Percentiles rank a stretch among this genome's conserved stretches.
Conservation (phyloP, 495 filamentous ascomycete species). For the Talaromyces liani region DNA sequence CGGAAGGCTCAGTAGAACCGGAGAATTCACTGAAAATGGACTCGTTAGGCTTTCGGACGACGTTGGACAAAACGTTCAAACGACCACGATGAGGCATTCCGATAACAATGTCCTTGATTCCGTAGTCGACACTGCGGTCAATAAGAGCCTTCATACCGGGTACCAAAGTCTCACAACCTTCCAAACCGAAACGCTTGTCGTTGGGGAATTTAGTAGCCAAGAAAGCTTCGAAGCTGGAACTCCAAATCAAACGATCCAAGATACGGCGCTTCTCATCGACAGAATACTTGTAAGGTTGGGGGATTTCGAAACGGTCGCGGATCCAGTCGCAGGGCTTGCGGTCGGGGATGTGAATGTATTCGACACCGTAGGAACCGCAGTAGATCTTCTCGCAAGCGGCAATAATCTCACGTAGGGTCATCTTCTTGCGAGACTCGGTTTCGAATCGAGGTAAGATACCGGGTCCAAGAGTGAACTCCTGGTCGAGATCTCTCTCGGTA, state of each 20-base stretch:
- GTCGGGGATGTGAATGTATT: slow-evolving; percentile 98
- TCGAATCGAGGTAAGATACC: slow-evolving; percentile 94
- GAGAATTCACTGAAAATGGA: slow-evolving; percentile 99
- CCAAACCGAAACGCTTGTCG: slow-evolving; percentile 97
- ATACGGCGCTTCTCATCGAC: slow-evolving; percentile 96
- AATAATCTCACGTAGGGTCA: slow-evolving; percentile 94
- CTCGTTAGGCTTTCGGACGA: slow-evolving; percentile 97
- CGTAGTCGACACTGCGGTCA: slow-evolving; percentile 95
- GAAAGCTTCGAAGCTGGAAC: slow-evolving; percentile 92
- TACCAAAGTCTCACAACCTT: slow-evolving; percentile 92
- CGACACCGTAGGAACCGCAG: slow-evolving; percentile 91
- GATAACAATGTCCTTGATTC: slow-evolving; percentile 97
- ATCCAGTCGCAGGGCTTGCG: slow-evolving; percentile 98
- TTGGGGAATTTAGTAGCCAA: slow-evolving; percentile 96
- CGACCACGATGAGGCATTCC: slow-evolving; percentile 99
- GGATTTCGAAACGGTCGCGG: slow-evolving; percentile 86
- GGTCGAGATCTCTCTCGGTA: slow-evolving; percentile 87
- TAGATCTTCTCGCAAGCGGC: slow-evolving; percentile 89
- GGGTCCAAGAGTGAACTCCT: slow-evolving; percentile 86
- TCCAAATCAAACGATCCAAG: slow-evolving; percentile 96
- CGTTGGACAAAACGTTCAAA: slow-evolving; percentile 96
- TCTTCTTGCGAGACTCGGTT: slow-evolving; percentile 79
- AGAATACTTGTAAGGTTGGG: slow-evolving; percentile 88
- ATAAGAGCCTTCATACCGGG: slow-evolving; percentile 99
- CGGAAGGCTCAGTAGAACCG: slow-evolving; percentile 76